Base-by-base conservation (phyloP, 257 asterid genomes). In the Sherardia arvensis region DNA sequence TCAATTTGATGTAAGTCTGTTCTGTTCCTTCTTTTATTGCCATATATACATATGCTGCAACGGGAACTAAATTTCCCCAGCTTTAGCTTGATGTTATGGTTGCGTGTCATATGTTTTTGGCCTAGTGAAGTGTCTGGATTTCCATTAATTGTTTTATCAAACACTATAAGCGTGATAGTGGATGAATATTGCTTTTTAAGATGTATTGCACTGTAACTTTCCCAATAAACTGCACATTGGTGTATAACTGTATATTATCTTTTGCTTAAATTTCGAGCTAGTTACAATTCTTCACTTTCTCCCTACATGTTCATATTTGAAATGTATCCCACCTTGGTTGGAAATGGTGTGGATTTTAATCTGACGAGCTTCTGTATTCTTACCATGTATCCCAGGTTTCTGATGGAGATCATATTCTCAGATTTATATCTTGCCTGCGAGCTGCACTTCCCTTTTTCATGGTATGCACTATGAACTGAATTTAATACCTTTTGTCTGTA, bases 401-500 rank as follows among this genome's bases (percentile, higher is more conserved):
- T 4, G 98, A 92, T 78, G 85, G 80, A 69, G 98, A 92, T 66
- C 97, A 92, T 73, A 82, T 92, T 48, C 82, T 69, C 62, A 80
- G 97, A 70, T 83, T 80, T 68, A 82, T 89, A 75, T 82, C 93
- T 48, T 87, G 95, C 77, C 71, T 89, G 65, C 77, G 71, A 69
- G 87, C 80, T 87, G 95, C 97, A 70, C 72, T 82, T 69, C 96
- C 98, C 3, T 75, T 92, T 66, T 83, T 92, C 67, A 77, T 68
- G 95, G 98, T 92, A 76, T 38, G 60, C 51, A 53, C 48, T 92
- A 75, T 38, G 60, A 45, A 53, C 43, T 21, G 49, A 12, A 8
- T 30, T 45, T 54, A 57, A 62, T 67, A 70, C 38, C 5, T 38
- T 38, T 51, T 49, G 26, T 27, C 67, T 58, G 20, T 22, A 7